A percentile compares a stretch with the other conserved stretches of the same genome.
phyloP scores from a whole-genome alignment of 345 rosid genomes.

The Lepidium aucheri region DNA sequence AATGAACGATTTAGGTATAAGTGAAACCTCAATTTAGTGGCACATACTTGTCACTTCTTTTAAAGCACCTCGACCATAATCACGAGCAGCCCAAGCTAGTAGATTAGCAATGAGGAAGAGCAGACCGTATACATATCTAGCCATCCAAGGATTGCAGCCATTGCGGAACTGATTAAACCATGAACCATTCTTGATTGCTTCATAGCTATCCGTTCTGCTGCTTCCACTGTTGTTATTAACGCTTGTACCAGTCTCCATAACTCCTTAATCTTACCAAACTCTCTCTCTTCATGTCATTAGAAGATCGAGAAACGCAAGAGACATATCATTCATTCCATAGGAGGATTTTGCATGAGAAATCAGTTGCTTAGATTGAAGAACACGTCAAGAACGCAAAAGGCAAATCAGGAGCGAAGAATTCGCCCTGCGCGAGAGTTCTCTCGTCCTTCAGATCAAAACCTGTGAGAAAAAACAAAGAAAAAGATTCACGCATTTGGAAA shows the following conservation, averaged over 20 bases:
- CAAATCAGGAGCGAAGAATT: neutral
- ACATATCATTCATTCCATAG: neutral
- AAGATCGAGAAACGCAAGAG: slow-evolving; percentile 2
- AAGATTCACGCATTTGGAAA: neutral
- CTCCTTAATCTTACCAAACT: slow-evolving; percentile 21
- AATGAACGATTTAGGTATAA: neutral
- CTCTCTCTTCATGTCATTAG: slow-evolving; percentile 41
- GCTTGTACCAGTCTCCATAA: slow-evolving; percentile 53
- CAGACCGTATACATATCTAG: slow-evolving; percentile 74
- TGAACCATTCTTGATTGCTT: slow-evolving; percentile 40
- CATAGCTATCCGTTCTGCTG: slow-evolving; percentile 25
- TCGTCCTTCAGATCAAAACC: slow-evolving; percentile 15
- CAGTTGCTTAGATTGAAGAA: neutral
- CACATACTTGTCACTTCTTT: slow-evolving; percentile 58
- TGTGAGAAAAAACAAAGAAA: slow-evolving; percentile 4
- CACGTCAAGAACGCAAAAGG: neutral
- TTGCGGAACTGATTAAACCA: slow-evolving; percentile 79
- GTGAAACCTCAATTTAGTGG: neutral
- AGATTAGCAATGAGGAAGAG: slow-evolving; percentile 71
- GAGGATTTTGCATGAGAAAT: neutral
- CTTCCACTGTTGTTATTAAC: slow-evolving; percentile 1
- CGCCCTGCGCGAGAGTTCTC: too few relatives aligned
- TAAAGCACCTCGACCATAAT: slow-evolving; percentile 60
- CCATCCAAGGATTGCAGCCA: slow-evolving; percentile 92
- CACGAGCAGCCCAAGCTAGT: slow-evolving; percentile 88